phyloP scores from a whole-genome alignment of 495 filamentous ascomycete genomes.

The Aspergillus asperescens region DNA sequence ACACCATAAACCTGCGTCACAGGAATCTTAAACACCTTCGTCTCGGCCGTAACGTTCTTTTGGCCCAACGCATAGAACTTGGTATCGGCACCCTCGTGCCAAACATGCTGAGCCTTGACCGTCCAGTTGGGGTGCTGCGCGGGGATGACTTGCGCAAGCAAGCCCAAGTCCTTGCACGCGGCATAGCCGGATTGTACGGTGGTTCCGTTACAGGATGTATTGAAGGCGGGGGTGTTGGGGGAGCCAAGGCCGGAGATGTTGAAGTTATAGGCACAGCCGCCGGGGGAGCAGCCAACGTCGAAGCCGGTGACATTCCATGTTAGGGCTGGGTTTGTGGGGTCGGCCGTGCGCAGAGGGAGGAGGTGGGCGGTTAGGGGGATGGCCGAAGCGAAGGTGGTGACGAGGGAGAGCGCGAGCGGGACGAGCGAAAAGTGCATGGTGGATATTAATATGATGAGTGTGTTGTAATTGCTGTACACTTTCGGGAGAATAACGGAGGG shows the following conservation, averaged over 20 bases:
- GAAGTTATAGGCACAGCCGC: conserved; percentile 35
- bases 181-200: conserved; percentile 20
- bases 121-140: conserved; percentile 28
- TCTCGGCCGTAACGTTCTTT: conserved; percentile 17
- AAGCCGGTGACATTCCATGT: conserved; percentile 35
- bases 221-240: conserved; percentile 36
- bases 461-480: background rate
- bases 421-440: conserved; percentile 34
- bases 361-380: conserved; percentile 14
- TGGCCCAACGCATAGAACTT: conserved; percentile 19
- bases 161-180: conserved; percentile 24
- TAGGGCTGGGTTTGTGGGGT: conserved; percentile 20
- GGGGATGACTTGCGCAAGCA: conserved; percentile 26
- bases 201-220: conserved; percentile 37
- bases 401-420: conserved; percentile 28
- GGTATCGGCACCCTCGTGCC: conserved; percentile 21
- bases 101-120: conserved; percentile 33
- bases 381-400: conserved; percentile 19
- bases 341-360: conserved; percentile 5
- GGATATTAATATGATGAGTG: background rate
- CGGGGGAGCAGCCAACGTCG: conserved; percentile 30
- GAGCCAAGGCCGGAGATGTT: conserved; percentile 27
- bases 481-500: background rate
- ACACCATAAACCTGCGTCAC: conserved; percentile 28
- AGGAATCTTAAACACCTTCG: conserved; percentile 18